Base-by-base conservation (phyloP, 257 asterid species). In the Gynochthodes officinalis region DNA sequence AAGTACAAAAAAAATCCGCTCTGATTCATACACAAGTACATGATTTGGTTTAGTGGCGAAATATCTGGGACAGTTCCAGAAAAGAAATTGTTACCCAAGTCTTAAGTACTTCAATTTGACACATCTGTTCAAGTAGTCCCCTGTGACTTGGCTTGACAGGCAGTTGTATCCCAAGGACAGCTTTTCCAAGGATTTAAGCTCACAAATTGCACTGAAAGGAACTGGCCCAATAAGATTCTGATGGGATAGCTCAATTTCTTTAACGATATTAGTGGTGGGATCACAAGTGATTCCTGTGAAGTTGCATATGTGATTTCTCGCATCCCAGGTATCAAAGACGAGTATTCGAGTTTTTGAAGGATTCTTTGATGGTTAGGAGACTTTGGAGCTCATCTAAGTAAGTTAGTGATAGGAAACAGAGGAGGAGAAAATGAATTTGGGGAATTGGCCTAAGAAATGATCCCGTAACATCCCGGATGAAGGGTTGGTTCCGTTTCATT, bases 1-100 rank as follows among this genome's bases (percentile, higher is more conserved):
- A 91, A 44, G 7, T 28, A 1, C 97, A 97, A 0, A 93, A 73
- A n/a, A 66, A 94, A 85, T 4, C 97, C 90, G 59, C 96, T 94
- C 39, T 2, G 21, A 49, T 94, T 94, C 43, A 87, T 83, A 78
- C 87, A 80, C 70, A 94, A 81, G 48, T 73, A 68, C 10, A 70
- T 74, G 62, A 94, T 74, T 28, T 84, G 83, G 28, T 11, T 77
- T 1, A 94, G 53, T 0, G 78, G 5, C 7, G 89, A 84, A 0
- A 94, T 76, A 18, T 80, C 86, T 10, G 99, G 98, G 43, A 90
- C 82, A 0, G 67, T 0, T 3, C 97, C 98, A 0, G 85, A 71
- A 68, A 94, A 91, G 0, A 62, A 43, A 62, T 91, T 91, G 83
- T 85, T 84, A 4, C 97, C 94, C 52, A 94, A 66, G 35, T 91